Evolutionary conservation across 805 yeast genomes (phyloP).

Genomic region (Pichia membranifaciens): DNA sequence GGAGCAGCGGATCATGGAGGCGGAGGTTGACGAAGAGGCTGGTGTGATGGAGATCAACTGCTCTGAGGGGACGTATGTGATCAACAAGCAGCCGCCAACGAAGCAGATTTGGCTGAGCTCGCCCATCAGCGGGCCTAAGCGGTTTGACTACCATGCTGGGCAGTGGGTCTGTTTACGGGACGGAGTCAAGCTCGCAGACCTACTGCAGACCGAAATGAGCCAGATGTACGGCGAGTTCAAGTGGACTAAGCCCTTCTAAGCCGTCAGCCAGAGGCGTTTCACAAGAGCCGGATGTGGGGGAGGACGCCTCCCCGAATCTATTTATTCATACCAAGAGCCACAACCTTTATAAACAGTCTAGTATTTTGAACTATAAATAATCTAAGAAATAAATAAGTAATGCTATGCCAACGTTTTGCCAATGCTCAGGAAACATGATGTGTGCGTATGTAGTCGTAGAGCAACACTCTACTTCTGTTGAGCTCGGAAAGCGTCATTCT

Average conservation of each 20-base stretch:
- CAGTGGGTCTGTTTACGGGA: constrained; percentile 81
- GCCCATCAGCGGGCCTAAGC: constrained; percentile 89
- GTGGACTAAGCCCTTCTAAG: constrained; percentile 13
- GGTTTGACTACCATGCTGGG: constrained; percentile 68
- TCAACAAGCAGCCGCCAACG: constrained; percentile 96
- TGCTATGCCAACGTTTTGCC: too few relatives aligned
- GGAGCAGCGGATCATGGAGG: constrained; percentile 32
- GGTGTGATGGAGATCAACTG: constrained; percentile 83
- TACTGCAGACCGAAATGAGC: constrained; percentile 47
- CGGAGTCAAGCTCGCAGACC: constrained; percentile 37
- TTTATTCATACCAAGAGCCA: too few relatives aligned
- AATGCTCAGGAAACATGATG: not conserved
- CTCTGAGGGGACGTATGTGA: constrained; percentile 76
- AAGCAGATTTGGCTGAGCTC: constrained; percentile 94
- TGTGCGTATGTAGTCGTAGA: constrained; percentile 8
- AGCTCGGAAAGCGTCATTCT: constrained; percentile 12
- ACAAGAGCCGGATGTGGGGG: too few relatives aligned
- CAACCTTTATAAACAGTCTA: too few relatives aligned
- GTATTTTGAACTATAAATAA: not conserved
- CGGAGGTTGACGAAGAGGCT: constrained; percentile 68
- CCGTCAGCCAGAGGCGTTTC: too few relatives aligned
- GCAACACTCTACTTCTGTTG: constrained; percentile 13
- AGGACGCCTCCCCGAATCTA: too few relatives aligned
- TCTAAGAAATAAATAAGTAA: too few relatives aligned
- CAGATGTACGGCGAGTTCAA: constrained; percentile 23